Evolutionary conservation across 2,329 filamentous ascomycete genomes (phyloP), one percentile per base, ranked within the genome.

Genomic region (Sporothrix pallida): DNA sequence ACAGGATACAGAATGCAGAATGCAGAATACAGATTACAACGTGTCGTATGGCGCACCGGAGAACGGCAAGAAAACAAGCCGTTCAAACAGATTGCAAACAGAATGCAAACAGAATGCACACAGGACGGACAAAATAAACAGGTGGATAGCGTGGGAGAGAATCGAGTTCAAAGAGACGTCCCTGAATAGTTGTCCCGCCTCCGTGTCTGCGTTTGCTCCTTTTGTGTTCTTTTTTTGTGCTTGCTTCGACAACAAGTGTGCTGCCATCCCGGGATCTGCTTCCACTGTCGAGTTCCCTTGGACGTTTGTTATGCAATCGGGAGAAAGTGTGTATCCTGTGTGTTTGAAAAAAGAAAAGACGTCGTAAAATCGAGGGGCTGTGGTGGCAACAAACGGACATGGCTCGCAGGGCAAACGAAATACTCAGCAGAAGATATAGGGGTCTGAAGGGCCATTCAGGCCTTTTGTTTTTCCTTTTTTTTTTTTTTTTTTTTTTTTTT

Each of bases 1-100:
- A 17, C 48, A 50, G 48, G 31, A 5, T 37, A 37, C 31, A 37
- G 31, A 7, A 37, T 37, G 7, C 7, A 37, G 31, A 37, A 5
- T 37, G 7, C 31, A 37, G 31, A 37, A 6, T 37, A 37, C 31
- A 7, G 31, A 37, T 37, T 37, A 37, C 31, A 37, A 37, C 31
- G 31, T 26, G 62, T 44, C 60, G n/a, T 23, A 26, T 63, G 42
- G 42, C 5, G n/a, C 20, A 48, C 62, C 42, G n/a, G 42, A 6
- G 26, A n/a, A 26, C 42, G 42, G 42, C 13, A 48, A 20, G 62
- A 67, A 10, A 20, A 67, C 62, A 48, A 48, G 62, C 62, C 46
- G 65, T 68, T 26, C 46, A 68, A 68, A 68, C 62, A 67, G 42
- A 48, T 7, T 15, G 13, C 15, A 26, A 37, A 46, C 3, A 63